These are phyloP conservation scores for Fraxinus angustifolia DNA, from an alignment of 305 asterid species.

Conservation along the genomic window DNA sequence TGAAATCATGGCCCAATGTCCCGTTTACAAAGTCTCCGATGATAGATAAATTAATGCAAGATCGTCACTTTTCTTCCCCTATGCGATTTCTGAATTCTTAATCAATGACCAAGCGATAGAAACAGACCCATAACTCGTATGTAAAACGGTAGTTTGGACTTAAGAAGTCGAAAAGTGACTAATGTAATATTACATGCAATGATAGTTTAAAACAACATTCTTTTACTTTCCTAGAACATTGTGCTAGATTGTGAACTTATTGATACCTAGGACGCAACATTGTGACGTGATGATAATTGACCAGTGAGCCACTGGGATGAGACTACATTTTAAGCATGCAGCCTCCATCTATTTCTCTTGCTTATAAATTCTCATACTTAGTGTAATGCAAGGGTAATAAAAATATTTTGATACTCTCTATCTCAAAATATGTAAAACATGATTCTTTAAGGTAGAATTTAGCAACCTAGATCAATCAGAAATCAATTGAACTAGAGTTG, in stretches of 20 bases:
- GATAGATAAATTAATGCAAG: background rate
- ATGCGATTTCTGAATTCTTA: background rate
- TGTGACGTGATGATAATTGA: background rate
- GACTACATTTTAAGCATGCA: background rate
- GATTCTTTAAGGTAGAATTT: no score
- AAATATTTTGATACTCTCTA: background rate
- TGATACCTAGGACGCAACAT: background rate
- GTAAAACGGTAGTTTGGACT: background rate
- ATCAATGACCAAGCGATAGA: background rate
- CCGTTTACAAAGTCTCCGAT: background rate
- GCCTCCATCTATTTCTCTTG: background rate
- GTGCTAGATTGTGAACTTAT: background rate
- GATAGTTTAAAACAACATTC: background rate
- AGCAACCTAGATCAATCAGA: no score
- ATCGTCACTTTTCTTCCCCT: background rate
- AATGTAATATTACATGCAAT: background rate
- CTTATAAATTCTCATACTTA: background rate
- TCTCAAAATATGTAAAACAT: background rate
- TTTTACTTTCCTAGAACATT: background rate
- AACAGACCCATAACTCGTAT: background rate
- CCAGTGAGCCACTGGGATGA: background rate
- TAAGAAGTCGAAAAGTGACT: background rate
- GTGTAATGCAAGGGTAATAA: background rate
- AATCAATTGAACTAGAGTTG: no score
- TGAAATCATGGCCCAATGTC: background rate